phyloP scores from a whole-genome alignment of 495 filamentous ascomycete species.

The Acidiella bohemica region DNA sequence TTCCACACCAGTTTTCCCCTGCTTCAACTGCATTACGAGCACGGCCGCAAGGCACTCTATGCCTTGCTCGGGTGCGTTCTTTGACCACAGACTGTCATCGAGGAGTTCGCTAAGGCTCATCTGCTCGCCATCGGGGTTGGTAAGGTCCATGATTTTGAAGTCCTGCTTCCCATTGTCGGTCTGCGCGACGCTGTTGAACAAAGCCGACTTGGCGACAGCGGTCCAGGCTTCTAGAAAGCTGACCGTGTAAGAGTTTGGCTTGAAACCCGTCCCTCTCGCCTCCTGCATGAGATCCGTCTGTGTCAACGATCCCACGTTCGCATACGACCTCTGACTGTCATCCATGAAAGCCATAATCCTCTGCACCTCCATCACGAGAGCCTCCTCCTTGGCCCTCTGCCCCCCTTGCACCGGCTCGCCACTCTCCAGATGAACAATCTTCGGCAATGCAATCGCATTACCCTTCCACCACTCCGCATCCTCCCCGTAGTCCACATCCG shows the following conservation, averaged over 20 bases:
- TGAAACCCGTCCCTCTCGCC: background rate
- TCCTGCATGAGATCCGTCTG: conserved; percentile 4
- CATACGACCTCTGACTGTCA: conserved; percentile 17
- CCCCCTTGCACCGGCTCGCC: conserved; percentile 1
- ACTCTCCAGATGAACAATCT: conserved; percentile 13
- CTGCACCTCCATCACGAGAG: conserved; percentile 20
- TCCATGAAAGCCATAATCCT: conserved; percentile 22
- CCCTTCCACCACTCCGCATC: conserved; percentile 22
- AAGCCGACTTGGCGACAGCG: background rate
- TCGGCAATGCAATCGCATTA: conserved; percentile 8
- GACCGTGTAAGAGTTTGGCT: conserved; percentile 1
- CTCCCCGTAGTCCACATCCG: conserved; percentile 16
- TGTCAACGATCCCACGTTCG: conserved; percentile 6
- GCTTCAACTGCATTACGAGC: conserved; percentile 7
- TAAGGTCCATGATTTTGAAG: background rate
- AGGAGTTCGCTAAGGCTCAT: conserved; percentile 11
- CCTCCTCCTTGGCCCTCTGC: conserved; percentile 1
- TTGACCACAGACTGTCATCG: conserved; percentile 11
- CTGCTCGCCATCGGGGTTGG: conserved; percentile 2
- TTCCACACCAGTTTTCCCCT: background rate
- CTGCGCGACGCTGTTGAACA: background rate
- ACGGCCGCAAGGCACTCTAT: conserved; percentile 11
- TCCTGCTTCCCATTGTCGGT: background rate
- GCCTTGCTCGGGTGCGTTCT: conserved; percentile 2
- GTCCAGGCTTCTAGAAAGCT: conserved; percentile 14